Evolutionary conservation across 169 alveolate genomes (phyloP), one percentile per base, ranked within the genome.

Genomic region (Eimeria sp.): DNA sequence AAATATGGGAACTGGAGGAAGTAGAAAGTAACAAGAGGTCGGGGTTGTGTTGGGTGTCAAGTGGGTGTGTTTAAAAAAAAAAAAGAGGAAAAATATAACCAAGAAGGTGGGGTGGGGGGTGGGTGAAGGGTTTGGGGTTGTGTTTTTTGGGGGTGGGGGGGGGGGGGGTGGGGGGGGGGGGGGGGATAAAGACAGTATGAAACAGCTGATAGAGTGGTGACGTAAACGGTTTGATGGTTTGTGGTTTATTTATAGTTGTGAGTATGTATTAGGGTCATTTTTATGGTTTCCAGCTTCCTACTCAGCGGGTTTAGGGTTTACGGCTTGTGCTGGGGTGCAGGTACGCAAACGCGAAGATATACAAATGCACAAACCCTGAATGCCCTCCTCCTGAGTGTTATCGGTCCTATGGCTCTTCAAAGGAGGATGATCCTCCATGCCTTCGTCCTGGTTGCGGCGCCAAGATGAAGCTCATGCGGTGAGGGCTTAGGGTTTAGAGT

Each of bases 331-430:
- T 94, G 80, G 61, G 83, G 73, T 78, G 6, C 87, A 94, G 96
- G 11, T 99, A 99, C 98, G 99, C 99, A 14, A 99, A 99, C 97
- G 99, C 99, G 14, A 99, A 99, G 97, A 98, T 99, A 63, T 99
- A 98, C 98, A 99, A 99, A 97, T 99, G 99, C 96, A 97, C 98
- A 47, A 98, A 98, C 94, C 99, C 99, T 13, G 99, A 98, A 57
- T 99, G 99, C 95, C 99, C 99, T 49, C 98, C 99, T 14, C 99
- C 99, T 47, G 98, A 99, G 95, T 99, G 99, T 95, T 99, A 98
- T 96, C 97, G 98, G 92, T 98, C 99, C 18, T 98, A 97, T 75
- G 99, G 99, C n/a, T 98, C 99, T 95, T 96, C 97, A 63, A 98
- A 98, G 88, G 99, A 98, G 92, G 99, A 99, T 96, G 98, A 97